Evolutionary conservation across 2,329 filamentous ascomycete genomes (phyloP).

Genomic region (Metarhizium brunneum): DNA sequence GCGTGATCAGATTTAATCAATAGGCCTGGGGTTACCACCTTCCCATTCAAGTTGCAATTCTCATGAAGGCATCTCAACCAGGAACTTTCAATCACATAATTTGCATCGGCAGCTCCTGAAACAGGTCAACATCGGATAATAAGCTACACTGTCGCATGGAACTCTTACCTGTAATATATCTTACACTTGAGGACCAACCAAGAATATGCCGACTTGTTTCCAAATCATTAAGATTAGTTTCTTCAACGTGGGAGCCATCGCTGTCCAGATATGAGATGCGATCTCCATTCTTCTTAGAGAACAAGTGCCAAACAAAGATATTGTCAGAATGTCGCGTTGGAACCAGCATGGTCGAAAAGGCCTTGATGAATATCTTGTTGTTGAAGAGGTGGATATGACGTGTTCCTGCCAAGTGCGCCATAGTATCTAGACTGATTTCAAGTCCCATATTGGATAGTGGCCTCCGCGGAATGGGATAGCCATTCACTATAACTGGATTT

Average conservation of each 20-base stretch:
- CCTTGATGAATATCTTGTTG: conserved; percentile 5
- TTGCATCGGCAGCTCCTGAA: not conserved
- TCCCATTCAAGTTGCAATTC: no score
- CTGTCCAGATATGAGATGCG: not conserved
- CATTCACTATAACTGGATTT: conserved; percentile 7
- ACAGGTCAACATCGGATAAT: not conserved
- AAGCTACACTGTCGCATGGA: no score
- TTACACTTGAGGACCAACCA: not conserved
- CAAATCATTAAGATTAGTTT: not conserved
- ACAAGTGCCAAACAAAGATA: conserved; percentile 7
- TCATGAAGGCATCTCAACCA: no score
- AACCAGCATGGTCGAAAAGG: conserved; percentile 8
- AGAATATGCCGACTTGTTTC: not conserved
- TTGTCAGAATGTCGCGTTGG: not conserved
- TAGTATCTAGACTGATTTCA: conserved; percentile 5
- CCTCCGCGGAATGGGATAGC: conserved; percentile 7
- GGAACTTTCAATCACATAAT: not conserved
- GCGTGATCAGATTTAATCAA: no score
- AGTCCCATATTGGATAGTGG: not conserved
- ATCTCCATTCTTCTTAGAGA: not conserved
- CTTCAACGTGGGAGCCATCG: not conserved
- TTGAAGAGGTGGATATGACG: conserved; percentile 2
- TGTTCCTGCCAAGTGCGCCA: not conserved
- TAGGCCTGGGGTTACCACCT: no score
- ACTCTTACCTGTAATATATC: not conserved